A percentile compares a stretch with the other conserved stretches of the same genome.
These are phyloP conservation scores for Umbelopsis sp. DNA, from an alignment of 192 early-diverging fungal genomes.

Conservation along the genomic window DNA sequence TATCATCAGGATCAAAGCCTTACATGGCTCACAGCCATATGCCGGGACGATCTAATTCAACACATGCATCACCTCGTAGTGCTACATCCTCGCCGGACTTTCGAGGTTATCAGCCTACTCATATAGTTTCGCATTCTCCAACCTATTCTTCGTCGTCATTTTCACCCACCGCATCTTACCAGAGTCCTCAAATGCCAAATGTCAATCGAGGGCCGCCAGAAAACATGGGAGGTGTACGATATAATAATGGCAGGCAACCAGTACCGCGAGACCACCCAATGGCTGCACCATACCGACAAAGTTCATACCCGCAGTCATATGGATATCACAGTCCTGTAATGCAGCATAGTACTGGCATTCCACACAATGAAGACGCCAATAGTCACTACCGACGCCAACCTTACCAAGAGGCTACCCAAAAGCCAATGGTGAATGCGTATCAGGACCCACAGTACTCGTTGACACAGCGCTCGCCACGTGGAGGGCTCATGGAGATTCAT, in stretches of 20 bases:
- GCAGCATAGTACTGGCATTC: neutral
- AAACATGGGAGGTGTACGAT: neutral
- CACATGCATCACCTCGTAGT: conserved; percentile 6
- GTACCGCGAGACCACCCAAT: neutral
- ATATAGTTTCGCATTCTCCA: neutral
- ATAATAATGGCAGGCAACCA: neutral
- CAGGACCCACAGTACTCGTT: neutral
- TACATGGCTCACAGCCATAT: neutral
- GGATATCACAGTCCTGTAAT: conserved; percentile 4
- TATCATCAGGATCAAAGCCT: neutral
- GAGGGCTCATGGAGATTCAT: neutral
- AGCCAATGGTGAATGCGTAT: neutral
- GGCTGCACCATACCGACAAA: neutral
- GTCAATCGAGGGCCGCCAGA: neutral
- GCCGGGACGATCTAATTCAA: neutral
- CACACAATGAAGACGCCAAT: neutral
- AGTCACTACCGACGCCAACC: conserved; percentile 10
- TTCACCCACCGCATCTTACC: neutral
- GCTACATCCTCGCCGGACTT: neutral
- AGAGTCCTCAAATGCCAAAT: neutral
- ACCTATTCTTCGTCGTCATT: neutral
- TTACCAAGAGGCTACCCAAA: neutral
- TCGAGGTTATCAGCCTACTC: neutral
- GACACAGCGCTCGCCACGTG: neutral
- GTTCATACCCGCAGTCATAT: conserved; percentile 8